Percentiles rank a stretch among this genome's conserved stretches.
These are phyloP conservation scores for Peronospora destructor DNA, from an alignment of 352 stramenopile species.

Conservation along the genomic window DNA sequence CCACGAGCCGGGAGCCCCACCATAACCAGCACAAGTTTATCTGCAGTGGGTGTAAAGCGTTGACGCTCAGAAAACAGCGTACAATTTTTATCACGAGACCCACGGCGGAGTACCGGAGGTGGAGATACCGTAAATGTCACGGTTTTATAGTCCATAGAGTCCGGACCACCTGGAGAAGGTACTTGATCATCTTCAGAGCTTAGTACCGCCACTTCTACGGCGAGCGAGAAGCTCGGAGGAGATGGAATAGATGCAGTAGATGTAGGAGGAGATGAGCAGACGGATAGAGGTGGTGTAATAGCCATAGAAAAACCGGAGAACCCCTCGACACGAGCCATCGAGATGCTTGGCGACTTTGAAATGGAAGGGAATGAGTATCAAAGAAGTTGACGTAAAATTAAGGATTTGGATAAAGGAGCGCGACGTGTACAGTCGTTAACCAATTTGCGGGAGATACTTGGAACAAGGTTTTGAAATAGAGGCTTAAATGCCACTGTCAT, in stretches of 20 bases:
- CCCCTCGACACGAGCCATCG: conserved; percentile 11
- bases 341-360: background rate
- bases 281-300: background rate
- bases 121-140: conserved; percentile 32
- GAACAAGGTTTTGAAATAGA: too few species aligned
- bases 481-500: too few species aligned
- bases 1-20: conserved; percentile 90
- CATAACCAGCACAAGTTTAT: conserved; percentile 95
- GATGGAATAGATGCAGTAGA: conserved; percentile 6
- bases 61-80: conserved; percentile 65
- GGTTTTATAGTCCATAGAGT: conserved; percentile 40
- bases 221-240: conserved; percentile 1
- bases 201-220: conserved; percentile 12
- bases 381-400: background rate
- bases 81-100: conserved; percentile 24
- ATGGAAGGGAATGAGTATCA: background rate
- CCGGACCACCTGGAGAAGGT: conserved; percentile 24
- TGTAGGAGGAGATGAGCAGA: background rate
- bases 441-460: too few species aligned
- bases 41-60: conserved; percentile 71
- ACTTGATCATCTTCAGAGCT: background rate
- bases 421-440: too few species aligned
- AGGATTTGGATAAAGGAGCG: background rate
- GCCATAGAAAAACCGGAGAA: conserved; percentile 5
- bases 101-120: conserved; percentile 18